Evolutionary conservation across 2,329 filamentous ascomycete species (phyloP), one percentile per base, ranked within the genome.

Genomic region (Didymella pomorum): DNA sequence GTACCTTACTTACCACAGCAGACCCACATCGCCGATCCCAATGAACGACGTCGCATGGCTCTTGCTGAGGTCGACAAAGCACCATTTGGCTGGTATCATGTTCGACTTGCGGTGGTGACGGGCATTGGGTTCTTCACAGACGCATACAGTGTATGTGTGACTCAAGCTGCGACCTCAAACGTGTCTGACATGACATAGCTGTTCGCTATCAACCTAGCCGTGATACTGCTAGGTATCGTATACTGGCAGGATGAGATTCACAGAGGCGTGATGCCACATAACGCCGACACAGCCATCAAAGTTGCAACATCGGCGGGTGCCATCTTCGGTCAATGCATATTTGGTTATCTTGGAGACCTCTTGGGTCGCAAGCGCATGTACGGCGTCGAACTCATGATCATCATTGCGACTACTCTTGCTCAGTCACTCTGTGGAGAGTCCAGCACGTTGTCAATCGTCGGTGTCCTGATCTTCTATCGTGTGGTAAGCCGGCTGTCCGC

Each of bases 41-140:
- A 75, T 64, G 73, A 76, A 64, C 67, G 73, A 12, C 62, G 73
- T n/a, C 70, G 72, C 6, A 71, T 75, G 69, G 72, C 72, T 43
- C 64, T 76, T 18, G 73, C 73, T 12, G 73, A 76, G 52, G 70
- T 76, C 28, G 73, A 76, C 37, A 76, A 75, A 50, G 72, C 72
- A 23, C 71, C 71, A 0, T 74, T 76, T 48, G 72, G 72, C 16
- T 75, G 74, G 90, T 92, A 93, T 74, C 91, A 95, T 72, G 86
- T 93, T 58, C 86, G 91, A 39, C 89, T 91, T 57, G 85, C 91
- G 52, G 79, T 91, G 9, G 91, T 94, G 23, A 91, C 91, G 28
- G 91, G 92, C 69, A 89, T 94, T 61, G 92, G 91, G 67, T 95
- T 96, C 86, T 95, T 95, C 79, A 94, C 91, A 16, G 92, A 94